phyloP scores from a whole-genome alignment of 352 stramenopile species.

The Phytophthora meadii region DNA sequence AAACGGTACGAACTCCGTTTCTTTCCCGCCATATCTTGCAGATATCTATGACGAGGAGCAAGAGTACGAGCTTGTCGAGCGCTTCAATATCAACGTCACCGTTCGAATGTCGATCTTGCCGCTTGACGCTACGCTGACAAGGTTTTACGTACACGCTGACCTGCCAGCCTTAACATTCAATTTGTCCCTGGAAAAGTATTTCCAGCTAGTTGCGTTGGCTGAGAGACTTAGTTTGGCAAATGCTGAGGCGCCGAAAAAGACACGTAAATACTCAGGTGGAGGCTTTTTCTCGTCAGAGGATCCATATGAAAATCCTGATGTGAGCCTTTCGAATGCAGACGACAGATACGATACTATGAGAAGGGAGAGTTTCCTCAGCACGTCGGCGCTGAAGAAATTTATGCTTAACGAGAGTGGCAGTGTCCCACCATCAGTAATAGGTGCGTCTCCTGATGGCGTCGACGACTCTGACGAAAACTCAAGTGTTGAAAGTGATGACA shows the following conservation, averaged over 20 bases:
- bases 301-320: constrained; percentile 15
- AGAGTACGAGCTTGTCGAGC: constrained; percentile 83
- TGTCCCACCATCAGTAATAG: constrained; percentile 14
- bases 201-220: constrained; percentile 65
- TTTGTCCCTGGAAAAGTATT: constrained; percentile 87
- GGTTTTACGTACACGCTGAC: constrained; percentile 86
- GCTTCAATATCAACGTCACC: constrained; percentile 89
- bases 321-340: constrained; percentile 9
- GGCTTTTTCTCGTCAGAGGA: constrained; percentile 22
- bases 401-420: constrained; percentile 49
- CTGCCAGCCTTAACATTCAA: constrained; percentile 86
- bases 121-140: constrained; percentile 82
- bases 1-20: constrained; percentile 39
- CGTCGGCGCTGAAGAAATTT: constrained; percentile 60
- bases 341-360: constrained; percentile 37
- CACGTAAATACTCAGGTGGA: constrained; percentile 28
- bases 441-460: constrained; percentile 31
- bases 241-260: constrained; percentile 32
- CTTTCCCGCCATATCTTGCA: constrained; percentile 50
- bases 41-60: constrained; percentile 56
- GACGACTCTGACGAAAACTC: constrained; percentile 65
- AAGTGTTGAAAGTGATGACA: constrained; percentile 87
- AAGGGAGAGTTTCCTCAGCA: constrained; percentile 54
- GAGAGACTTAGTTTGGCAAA: constrained; percentile 64
- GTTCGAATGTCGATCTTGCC: constrained; percentile 86